These are phyloP conservation scores for Tylopilus intermedius DNA, from an alignment of 768 basidiomycete species.

Conservation along the genomic window DNA sequence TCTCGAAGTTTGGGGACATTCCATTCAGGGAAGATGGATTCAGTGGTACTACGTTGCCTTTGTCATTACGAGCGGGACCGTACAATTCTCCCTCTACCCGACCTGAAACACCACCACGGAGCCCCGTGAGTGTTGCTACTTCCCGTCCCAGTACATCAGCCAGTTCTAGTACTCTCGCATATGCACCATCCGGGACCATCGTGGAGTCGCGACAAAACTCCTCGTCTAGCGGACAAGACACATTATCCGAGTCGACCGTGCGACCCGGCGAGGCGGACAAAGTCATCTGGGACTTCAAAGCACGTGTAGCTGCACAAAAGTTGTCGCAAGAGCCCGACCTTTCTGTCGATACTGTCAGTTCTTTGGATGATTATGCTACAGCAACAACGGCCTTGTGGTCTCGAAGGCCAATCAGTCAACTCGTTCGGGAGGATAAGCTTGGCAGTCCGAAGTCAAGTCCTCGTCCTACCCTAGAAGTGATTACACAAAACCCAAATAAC, in stretches of 20 bases:
- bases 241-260: slow-evolving; percentile 30
- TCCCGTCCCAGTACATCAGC: slow-evolving; percentile 37
- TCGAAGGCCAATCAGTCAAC: slow-evolving; percentile 29
- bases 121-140: slow-evolving; percentile 53
- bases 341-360: slow-evolving; percentile 18
- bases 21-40: slow-evolving; percentile 30
- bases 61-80: slow-evolving; percentile 26
- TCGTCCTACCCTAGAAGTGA: slow-evolving; percentile 30
- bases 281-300: slow-evolving; percentile 27
- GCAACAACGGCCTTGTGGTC: slow-evolving; percentile 30
- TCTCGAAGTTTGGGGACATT: slow-evolving; percentile 30
- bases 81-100: slow-evolving; percentile 21
- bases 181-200: slow-evolving; percentile 27
- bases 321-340: slow-evolving; percentile 15
- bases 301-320: slow-evolving; percentile 15
- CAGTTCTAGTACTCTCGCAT: slow-evolving; percentile 23
- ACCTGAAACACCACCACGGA: slow-evolving; percentile 54
- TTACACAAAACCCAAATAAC: slow-evolving; percentile 20
- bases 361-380: slow-evolving; percentile 28
- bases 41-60: slow-evolving; percentile 20
- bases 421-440: slow-evolving; percentile 19
- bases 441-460: slow-evolving; percentile 19
- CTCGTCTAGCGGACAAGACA: slow-evolving; percentile 29
- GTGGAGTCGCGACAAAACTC: slow-evolving; percentile 25
- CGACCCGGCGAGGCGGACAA: slow-evolving; percentile 31